Evolutionary conservation across 306 rosid species (phyloP).

Genomic region (Notholithocarpus densiflorus): DNA sequence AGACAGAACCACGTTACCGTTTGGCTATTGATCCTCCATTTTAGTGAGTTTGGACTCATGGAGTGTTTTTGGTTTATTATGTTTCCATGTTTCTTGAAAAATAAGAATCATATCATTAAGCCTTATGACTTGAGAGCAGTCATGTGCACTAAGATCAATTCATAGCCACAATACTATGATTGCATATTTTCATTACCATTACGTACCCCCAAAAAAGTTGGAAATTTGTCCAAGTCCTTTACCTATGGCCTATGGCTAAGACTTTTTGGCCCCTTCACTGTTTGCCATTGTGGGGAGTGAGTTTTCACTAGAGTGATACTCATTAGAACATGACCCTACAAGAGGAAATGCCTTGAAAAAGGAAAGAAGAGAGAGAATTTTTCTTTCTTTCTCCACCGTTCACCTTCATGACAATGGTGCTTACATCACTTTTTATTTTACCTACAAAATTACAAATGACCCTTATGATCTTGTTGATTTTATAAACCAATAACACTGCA

Average conservation of each 20-base stretch:
- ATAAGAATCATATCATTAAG: not conserved
- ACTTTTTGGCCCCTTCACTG: not conserved
- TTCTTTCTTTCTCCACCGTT: no score
- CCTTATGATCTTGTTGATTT: no score
- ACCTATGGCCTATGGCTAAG: not conserved
- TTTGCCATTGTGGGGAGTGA: not conserved
- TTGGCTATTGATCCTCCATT: not conserved
- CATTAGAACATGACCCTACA: not conserved
- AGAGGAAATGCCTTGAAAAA: no score
- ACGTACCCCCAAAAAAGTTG: constrained; percentile 13
- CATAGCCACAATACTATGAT: constrained; percentile 19
- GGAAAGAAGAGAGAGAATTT: no score
- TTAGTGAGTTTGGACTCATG: not conserved
- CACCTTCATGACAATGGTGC: no score
- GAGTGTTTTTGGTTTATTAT: not conserved
- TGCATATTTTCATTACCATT: constrained; percentile 16
- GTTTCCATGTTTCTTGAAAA: not conserved
- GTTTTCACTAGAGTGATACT: not conserved
- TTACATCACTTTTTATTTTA: no score
- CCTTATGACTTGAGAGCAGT: constrained; percentile 27
- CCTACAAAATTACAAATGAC: no score
- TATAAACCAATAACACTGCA: no score
- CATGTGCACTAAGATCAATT: constrained; percentile 37
- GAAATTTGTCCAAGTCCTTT: constrained; percentile 23
- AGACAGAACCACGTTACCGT: not conserved